Evolutionary conservation across 1,284 basidiomycete species (phyloP).

Genomic region (Papiliotrema fonsecae): DNA sequence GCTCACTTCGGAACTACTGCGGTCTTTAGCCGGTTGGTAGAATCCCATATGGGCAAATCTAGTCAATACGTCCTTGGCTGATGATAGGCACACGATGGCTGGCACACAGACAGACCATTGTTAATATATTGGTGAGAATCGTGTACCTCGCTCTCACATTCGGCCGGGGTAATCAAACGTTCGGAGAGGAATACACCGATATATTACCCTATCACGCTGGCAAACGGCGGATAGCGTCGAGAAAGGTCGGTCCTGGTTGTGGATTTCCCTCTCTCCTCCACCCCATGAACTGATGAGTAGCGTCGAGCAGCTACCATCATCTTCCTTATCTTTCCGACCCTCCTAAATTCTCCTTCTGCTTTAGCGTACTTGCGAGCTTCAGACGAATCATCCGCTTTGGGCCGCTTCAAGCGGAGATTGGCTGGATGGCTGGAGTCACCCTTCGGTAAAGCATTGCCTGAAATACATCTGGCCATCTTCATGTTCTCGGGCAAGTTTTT

Average conservation of each 20-base stretch:
- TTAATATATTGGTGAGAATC: constrained; percentile 66
- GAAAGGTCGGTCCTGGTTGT: constrained; percentile 13
- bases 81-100: constrained; percentile 76
- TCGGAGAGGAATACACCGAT: constrained; percentile 88
- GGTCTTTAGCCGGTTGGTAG: constrained; percentile 68
- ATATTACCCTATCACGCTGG: constrained; percentile 63
- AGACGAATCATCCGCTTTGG: constrained; percentile 15
- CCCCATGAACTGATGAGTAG: constrained; percentile 13
- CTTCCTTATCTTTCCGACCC: constrained; percentile 58
- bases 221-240: constrained; percentile 14
- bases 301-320: constrained; percentile 59
- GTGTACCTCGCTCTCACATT: constrained; percentile 72
- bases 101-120: constrained; percentile 71
- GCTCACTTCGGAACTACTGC: constrained; percentile 66
- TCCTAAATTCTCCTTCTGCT: constrained; percentile 45
- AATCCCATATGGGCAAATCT: too few relatives aligned
- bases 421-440: constrained; percentile 32
- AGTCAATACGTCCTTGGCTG: neutral
- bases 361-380: constrained; percentile 44
- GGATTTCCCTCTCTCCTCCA: neutral
- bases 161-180: constrained; percentile 72
- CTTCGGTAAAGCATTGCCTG: constrained; percentile 44
- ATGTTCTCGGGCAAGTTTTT: constrained; percentile 76
- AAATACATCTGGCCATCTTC: constrained; percentile 76
- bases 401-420: constrained; percentile 11